Percentiles rank a stretch among this genome's conserved stretches.
These are phyloP conservation scores for Dictyostelium firmibasis DNA, from an alignment of 78 protist species.

Conservation along the genomic window DNA sequence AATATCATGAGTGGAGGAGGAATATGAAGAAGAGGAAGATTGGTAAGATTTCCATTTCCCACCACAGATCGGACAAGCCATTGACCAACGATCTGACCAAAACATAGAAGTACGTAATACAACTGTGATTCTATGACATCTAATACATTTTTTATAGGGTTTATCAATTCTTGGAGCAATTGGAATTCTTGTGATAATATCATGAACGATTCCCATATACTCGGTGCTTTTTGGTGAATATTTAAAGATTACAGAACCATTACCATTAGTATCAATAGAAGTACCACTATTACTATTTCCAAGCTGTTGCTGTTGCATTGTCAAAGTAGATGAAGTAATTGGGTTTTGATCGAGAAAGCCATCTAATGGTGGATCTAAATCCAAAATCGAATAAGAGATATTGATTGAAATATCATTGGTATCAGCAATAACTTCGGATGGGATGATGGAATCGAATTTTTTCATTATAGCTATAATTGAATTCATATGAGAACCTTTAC, in stretches of 20 bases:
- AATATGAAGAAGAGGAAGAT: not conserved
- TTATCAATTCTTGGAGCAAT: slow-evolving; percentile 67
- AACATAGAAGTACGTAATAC: slow-evolving; percentile 54
- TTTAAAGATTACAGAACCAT: not conserved
- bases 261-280: not conserved
- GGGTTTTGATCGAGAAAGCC: slow-evolving; percentile 76
- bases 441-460: not conserved
- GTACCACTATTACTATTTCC: not conserved
- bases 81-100: slow-evolving; percentile 78
- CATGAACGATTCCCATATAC: slow-evolving; percentile 44
- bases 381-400: slow-evolving; percentile 13
- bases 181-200: slow-evolving; percentile 56
- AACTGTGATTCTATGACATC: slow-evolving; percentile 72
- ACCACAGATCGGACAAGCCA: slow-evolving; percentile 75
- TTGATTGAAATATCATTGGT: slow-evolving; percentile 27
- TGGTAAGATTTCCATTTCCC: slow-evolving; percentile 66
- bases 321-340: not conserved
- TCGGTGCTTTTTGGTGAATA: slow-evolving; percentile 59
- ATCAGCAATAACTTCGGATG: not conserved
- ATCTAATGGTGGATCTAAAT: slow-evolving; percentile 74
- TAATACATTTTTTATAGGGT: slow-evolving; percentile 59
- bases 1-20: not conserved
- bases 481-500: not conserved
- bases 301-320: not conserved
- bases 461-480: not conserved